These are phyloP conservation scores for Botrytis fabae DNA, from an alignment of 2,329 filamentous ascomycete species.

Conservation along the genomic window DNA sequence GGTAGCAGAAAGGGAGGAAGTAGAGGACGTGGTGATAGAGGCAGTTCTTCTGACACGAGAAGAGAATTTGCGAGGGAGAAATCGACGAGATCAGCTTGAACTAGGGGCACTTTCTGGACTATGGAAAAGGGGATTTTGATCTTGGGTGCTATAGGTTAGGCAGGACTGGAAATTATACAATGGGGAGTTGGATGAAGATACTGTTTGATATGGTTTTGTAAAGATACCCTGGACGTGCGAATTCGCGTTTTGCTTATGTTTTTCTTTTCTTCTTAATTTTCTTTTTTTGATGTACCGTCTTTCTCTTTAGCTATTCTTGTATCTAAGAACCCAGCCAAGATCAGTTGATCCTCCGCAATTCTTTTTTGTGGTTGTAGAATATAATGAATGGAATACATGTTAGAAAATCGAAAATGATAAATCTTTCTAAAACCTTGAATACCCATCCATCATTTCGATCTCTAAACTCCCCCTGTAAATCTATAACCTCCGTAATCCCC, in stretches of 20 bases:
- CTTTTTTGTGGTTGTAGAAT: neutral
- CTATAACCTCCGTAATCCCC: constrained; percentile 30
- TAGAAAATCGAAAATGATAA: neutral
- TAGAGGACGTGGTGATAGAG: neutral
- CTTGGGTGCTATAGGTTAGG: neutral
- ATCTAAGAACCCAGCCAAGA: neutral
- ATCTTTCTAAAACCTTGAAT: neutral
- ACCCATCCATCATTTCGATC: neutral
- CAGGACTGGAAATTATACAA: no score
- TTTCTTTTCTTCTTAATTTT: neutral
- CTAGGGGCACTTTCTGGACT: neutral
- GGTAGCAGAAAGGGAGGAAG: neutral
- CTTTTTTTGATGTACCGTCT: neutral
- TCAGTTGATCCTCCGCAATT: neutral
- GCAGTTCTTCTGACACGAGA: neutral
- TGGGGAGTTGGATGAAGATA: neutral
- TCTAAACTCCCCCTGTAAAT: neutral
- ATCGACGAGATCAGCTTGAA: neutral
- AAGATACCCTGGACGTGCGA: neutral
- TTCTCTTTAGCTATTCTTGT: neutral
- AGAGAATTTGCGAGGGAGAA: neutral
- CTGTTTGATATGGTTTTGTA: neutral
- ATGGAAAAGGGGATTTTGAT: no score
- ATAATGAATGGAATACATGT: neutral
- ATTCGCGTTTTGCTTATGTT: neutral